phyloP scores from a whole-genome alignment of 1,284 basidiomycete species.

The Rhizopogon parksii region DNA sequence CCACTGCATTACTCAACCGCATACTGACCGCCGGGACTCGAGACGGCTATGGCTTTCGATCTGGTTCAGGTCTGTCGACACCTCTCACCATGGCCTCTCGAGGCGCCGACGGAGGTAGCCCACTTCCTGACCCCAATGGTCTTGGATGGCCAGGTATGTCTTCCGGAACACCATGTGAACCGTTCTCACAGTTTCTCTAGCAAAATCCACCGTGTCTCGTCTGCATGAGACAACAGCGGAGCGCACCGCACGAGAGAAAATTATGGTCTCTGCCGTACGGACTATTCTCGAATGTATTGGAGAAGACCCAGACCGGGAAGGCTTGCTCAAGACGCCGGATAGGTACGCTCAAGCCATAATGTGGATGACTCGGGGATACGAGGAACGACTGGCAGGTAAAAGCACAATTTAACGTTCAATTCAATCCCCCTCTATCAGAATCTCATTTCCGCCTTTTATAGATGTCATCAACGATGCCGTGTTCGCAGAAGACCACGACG shows the following conservation, averaged over 20 bases:
- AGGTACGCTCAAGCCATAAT: conserved; percentile 95
- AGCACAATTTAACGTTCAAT: conserved; percentile 11
- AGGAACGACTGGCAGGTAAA: conserved; percentile 82
- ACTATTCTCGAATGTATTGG: conserved; percentile 96
- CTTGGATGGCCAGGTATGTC: conserved; percentile 87
- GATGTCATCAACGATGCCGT: conserved; percentile 99
- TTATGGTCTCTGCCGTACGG: conserved; percentile 79
- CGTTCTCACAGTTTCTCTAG: conserved; percentile 35
- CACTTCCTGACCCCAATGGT: conserved; percentile 79
- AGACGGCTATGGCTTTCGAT: conserved; percentile 80
- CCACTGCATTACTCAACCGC: conserved; percentile 46
- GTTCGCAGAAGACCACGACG: conserved; percentile 98
- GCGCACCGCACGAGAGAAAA: conserved; percentile 64
- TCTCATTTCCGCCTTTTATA: conserved; percentile 24
- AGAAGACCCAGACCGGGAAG: conserved; percentile 94
- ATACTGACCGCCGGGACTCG: conserved; percentile 51
- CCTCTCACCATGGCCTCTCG: conserved; percentile 35
- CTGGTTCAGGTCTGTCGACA: conserved; percentile 60
- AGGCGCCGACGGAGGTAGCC: conserved; percentile 24
- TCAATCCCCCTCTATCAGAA: conserved; percentile 3
- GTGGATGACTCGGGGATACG: conserved; percentile 99
- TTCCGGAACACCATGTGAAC: not conserved
- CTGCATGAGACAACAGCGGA: conserved; percentile 75
- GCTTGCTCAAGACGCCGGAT: conserved; percentile 86
- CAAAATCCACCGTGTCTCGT: conserved; percentile 84